Base-by-base conservation (phyloP, 2,329 filamentous ascomycete species). In the Didymella sp. region DNA sequence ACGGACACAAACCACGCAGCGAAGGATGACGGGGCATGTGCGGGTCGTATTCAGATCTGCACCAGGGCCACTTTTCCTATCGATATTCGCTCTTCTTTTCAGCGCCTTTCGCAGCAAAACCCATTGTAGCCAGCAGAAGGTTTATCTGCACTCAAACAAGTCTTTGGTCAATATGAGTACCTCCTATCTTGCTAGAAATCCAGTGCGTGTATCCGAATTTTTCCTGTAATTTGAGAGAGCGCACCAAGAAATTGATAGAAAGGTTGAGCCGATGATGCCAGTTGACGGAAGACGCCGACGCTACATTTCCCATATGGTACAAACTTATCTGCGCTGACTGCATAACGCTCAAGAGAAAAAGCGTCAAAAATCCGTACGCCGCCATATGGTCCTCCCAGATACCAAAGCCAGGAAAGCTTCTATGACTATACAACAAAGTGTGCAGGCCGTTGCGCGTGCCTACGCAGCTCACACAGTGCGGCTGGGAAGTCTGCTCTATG, bases 241-340 rank as follows among this genome's bases (percentile, higher is more conserved):
- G 42, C 27, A 40, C 51, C 19, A 21, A 41, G 31, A 25, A 15
- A 38, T 33, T 22, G 8, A 40, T 13, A 27, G 51, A 46, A 24
- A 33, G 27, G 42, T n/a, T 21, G 22, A 51, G 48, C 35, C 30
- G 42, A 40, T 25, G 31, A 48, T 52, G 37, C 55, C 42, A 33
- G 21, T 43, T 24, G 43, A 54, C 28, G 47, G 53, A 41, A 42
- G 51, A 60, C 58, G 56, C 59, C 59, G 33, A 62, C 56, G 61
- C 63, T 67, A 56, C 50, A 63, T 62, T 58, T 57, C 49, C 58
- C 65, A 58, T 72, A 73, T 73, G 60, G 52, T 73, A 74, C 69
- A 73, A 62, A 60, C 60, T 56, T 56, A 59, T 60, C 58, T 62
- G 57, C 61, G 63, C 62, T 60, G 59, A 51, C 62, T 67, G 49